These are phyloP conservation scores for Scolecobasidium constrictum DNA, from an alignment of 2,329 filamentous ascomycete genomes.

Conservation along the genomic window DNA sequence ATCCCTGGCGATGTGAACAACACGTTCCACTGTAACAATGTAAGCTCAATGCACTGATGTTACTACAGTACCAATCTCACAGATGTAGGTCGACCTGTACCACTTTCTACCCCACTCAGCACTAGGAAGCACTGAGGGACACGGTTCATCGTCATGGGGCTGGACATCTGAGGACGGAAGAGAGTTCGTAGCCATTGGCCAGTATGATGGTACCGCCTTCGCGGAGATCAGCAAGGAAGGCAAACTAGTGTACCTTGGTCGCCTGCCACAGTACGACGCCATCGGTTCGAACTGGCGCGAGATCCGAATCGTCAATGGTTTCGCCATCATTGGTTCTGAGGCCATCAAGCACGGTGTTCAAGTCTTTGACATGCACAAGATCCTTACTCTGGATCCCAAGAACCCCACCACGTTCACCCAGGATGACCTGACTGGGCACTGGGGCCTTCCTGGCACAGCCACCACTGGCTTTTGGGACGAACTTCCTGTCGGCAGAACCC, in stretches of 20 bases:
- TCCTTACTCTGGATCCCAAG: slow-evolving; percentile 6
- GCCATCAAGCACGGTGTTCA: slow-evolving; percentile 45
- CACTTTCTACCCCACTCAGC: slow-evolving; percentile 45
- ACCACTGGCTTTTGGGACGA: slow-evolving; percentile 27
- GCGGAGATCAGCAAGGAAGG: slow-evolving; percentile 40
- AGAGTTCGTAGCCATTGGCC: slow-evolving; percentile 44
- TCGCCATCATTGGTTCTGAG: slow-evolving; percentile 33
- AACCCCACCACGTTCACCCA: neutral
- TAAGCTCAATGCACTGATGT: slow-evolving; percentile 8
- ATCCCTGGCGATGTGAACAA: slow-evolving; percentile 22
- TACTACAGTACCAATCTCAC: neutral
- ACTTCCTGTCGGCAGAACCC: slow-evolving; percentile 33
- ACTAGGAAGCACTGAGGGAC: slow-evolving; percentile 36
- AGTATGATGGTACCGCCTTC: slow-evolving; percentile 44
- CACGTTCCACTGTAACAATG: slow-evolving; percentile 27
- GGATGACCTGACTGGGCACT: neutral
- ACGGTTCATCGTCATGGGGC: slow-evolving; percentile 40
- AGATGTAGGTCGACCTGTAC: slow-evolving; percentile 38
- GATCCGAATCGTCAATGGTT: slow-evolving; percentile 34
- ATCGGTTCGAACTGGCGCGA: slow-evolving; percentile 43
- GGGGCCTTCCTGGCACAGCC: slow-evolving; percentile 26
- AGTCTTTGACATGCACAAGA: slow-evolving; percentile 51
- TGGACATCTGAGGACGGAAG: slow-evolving; percentile 43
- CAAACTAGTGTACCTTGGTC: slow-evolving; percentile 41
- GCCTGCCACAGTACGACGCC: slow-evolving; percentile 37